Conservation (phyloP, 1,139 yeast species). For the Magnusiomyces tetraspermus region DNA sequence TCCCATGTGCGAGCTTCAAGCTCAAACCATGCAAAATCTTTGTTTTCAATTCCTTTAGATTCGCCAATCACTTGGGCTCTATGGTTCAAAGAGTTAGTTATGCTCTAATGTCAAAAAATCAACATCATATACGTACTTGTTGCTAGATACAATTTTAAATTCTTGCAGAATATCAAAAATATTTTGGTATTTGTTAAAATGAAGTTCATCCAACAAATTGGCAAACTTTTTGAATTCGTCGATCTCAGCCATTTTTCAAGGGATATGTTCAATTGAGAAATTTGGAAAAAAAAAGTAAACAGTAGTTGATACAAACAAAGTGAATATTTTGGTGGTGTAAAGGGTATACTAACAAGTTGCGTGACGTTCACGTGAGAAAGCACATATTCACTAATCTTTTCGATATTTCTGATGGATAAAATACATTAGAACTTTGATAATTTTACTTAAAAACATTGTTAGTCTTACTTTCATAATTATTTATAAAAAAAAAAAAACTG, state of each 20-base stretch:
- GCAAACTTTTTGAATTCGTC: constrained; percentile 39
- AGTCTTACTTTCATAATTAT: too few species aligned
- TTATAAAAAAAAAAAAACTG: too few species aligned
- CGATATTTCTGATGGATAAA: too few species aligned
- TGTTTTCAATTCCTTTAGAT: constrained; percentile 6
- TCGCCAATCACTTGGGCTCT: constrained; percentile 10
- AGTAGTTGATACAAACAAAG: too few species aligned
- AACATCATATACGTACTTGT: constrained; percentile 13
- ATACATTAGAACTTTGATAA: too few species aligned
- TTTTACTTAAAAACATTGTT: too few species aligned
- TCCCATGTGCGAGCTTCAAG: constrained; percentile 78
- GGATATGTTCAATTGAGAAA: too few species aligned
- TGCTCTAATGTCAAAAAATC: not conserved
- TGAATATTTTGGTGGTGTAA: too few species aligned
- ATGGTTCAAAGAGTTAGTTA: not conserved
- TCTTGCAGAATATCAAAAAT: constrained; percentile 44
- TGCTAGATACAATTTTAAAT: constrained; percentile 46
- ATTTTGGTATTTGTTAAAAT: constrained; percentile 34
- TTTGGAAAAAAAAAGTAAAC: too few species aligned
- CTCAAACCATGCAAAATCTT: constrained; percentile 41
- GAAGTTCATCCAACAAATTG: constrained; percentile 40
- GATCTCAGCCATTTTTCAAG: not conserved
- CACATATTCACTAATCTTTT: too few species aligned
- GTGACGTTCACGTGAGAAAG: too few species aligned
- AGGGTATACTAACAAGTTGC: too few species aligned